Evolutionary conservation across 2,329 filamentous ascomycete species (phyloP), one percentile per base, ranked within the genome.

Genomic region (Trichophyton verrucosum): DNA sequence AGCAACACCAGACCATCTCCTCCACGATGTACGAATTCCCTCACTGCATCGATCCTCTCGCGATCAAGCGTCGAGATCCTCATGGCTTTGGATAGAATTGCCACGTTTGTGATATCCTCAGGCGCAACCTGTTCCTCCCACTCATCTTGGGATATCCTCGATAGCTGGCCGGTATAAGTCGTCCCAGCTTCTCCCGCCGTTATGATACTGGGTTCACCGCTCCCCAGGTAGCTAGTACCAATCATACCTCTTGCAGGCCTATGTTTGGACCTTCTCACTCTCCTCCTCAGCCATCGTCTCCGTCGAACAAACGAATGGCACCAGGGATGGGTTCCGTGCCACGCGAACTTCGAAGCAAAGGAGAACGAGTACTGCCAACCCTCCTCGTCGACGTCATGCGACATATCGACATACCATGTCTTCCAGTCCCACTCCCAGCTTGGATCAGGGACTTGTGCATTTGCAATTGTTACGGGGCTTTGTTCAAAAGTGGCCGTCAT

Each of bases 331-430:
- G 88, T 88, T 2, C 86, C 86, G 73, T 99, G 94, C 94, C 94
- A 99, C 2, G 85, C 83, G 65, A 88, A 90, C 47, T 76, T 78
- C 63, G 81, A 83, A 65, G 79, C 78, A 70, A 97, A 99, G 65
- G 88, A 86, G 71, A 96, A 91, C 15, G 89, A 94, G 74, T 99
- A 99, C 71, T 95, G 87, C 94, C 94, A 99, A 2, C 94, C 94
- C 64, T 92, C 88, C 64, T 92, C 87, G 68, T 97, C 94, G 9
- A 88, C 85, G 62, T 87, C 86, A 1, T 87, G 82, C n/a, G 77
- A 92, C 89, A 81, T 89, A 77, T 87, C 85, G 33, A 86, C 84
- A 70, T 86, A 87, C 84, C 85, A 87, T 46, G 79, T 80, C 70
- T 81, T 81, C 85, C 85, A 87, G 8, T 80, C 84, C 94, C 94